A percentile compares a stretch with the other conserved stretches of the same genome.
Evolutionary conservation across 495 filamentous ascomycete species (phyloP).

Genomic region (Aspergillus sclerotioniger): DNA sequence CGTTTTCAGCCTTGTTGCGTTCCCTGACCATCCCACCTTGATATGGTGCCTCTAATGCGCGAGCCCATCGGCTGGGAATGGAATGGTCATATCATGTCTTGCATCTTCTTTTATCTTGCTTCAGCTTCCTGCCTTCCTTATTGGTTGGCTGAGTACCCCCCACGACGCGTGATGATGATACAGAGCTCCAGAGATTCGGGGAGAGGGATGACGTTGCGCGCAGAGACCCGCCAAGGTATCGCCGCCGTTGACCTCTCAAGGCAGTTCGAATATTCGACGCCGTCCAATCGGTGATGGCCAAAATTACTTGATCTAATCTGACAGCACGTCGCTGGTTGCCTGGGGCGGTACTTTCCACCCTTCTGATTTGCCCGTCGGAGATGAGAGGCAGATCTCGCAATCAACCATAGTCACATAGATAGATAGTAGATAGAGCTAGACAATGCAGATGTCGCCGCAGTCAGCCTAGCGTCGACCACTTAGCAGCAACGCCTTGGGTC

Average conservation of each 20-base stretch:
- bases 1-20: not conserved
- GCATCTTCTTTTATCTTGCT: constrained; percentile 5
- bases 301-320: constrained; percentile 62
- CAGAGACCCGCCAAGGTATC: constrained; percentile 40
- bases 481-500: not conserved
- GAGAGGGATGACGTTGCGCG: constrained; percentile 6
- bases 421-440: not conserved
- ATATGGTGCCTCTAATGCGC: too few relatives aligned
- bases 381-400: not conserved
- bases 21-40: too few relatives aligned
- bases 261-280: constrained; percentile 6
- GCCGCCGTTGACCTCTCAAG: constrained; percentile 20
- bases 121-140: constrained; percentile 4
- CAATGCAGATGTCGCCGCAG: not conserved
- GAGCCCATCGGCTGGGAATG: too few relatives aligned
- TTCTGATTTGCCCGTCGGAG: not conserved
- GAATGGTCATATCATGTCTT: not conserved
- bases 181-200: constrained; percentile 34
- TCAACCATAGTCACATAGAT: not conserved
- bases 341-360: not conserved
- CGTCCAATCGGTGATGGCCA: constrained; percentile 41
- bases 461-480: constrained; percentile 1
- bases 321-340: constrained; percentile 19
- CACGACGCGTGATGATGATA: constrained; percentile 41
- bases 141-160: constrained; percentile 4